Evolutionary conservation across 2,329 filamentous ascomycete genomes (phyloP), one percentile per base, ranked within the genome.

Genomic region (Alternaria triticimaculans): DNA sequence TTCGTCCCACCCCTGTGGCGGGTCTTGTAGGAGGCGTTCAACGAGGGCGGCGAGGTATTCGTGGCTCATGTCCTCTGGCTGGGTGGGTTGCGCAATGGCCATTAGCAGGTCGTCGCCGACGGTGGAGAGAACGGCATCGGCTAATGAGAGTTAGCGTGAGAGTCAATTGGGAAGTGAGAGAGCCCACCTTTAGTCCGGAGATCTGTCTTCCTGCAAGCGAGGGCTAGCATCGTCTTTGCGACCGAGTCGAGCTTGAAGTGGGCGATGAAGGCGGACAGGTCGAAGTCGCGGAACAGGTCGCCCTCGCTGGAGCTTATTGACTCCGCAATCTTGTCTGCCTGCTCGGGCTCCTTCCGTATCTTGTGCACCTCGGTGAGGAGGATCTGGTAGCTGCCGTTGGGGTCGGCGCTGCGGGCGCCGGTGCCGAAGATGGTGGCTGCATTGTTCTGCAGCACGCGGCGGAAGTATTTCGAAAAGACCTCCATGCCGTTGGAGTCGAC

Each of bases 401-500:
- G 92, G 69, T 93, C 87, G 69, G 89, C 87, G 60, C 88, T 87
- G 81, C 93, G 88, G 74, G 88, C 92, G 58, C 90, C 85, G 67
- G 91, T 89, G 55, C 93, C 90, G 79, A 98, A 98, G 79, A 99
- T 96, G 76, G 96, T 91, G 68, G 90, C 85, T 75, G 94, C 93
- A 89, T 97, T 97, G 83, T 91, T 90, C 82, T 91, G 92, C 78
- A 99, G 89, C 79, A 98, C 87, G 82, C 95, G 93, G 81, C 93
- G 90, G 82, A 99, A 97, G 82, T 96, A 97, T 85, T 94, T 96
- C 65, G 93, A 90, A 81, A 94, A 97, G 79, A 97, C 94, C 87
- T 99, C 96, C 95, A 99, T 99, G 79, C 94, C 94, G 94, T 97
- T 91, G 76, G 95, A 94, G 88, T 97, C 91, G 84, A 98, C 91